These are phyloP conservation scores for Kalmanozyma brasiliensis DNA, from an alignment of 1,284 basidiomycete species.

Conservation along the genomic window DNA sequence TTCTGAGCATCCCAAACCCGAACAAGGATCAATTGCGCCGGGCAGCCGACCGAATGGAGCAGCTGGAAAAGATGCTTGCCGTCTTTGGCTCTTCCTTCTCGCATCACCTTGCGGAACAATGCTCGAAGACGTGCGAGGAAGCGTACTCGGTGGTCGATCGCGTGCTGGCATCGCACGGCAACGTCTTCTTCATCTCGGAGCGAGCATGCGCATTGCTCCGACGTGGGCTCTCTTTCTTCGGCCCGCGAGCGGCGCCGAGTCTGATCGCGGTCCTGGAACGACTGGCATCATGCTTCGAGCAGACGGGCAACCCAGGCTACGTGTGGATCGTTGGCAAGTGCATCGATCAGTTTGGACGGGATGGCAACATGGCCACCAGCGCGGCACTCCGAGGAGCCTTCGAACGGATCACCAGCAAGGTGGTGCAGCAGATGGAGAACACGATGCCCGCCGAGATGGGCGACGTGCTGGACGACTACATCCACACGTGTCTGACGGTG, in stretches of 20 bases:
- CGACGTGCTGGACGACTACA: conserved; percentile 89
- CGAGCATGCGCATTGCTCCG: conserved; percentile 87
- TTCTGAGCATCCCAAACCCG: conserved; percentile 32
- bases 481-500: conserved; percentile 82
- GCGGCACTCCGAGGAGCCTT: conserved; percentile 50
- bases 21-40: conserved; percentile 76
- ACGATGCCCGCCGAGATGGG: conserved; percentile 45
- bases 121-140: conserved; percentile 80
- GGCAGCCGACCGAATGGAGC: conserved; percentile 74
- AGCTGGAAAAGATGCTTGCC: conserved; percentile 59
- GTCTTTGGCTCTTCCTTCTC: conserved; percentile 35
- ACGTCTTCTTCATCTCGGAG: conserved; percentile 82
- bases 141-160: conserved; percentile 85
- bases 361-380: conserved; percentile 35
- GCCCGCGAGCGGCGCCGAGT: conserved; percentile 75
- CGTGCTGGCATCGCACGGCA: conserved; percentile 83
- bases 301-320: conserved; percentile 85
- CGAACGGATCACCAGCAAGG: conserved; percentile 55
- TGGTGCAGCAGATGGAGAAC: conserved; percentile 45
- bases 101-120: conserved; percentile 76
- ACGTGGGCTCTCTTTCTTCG: conserved; percentile 85
- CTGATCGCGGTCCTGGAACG: conserved; percentile 78
- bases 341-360: conserved; percentile 56
- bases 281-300: conserved; percentile 82
- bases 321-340: conserved; percentile 93